These are phyloP conservation scores for Epichloe amarillans DNA, from an alignment of 2,329 filamentous ascomycete genomes.

Conservation along the genomic window DNA sequence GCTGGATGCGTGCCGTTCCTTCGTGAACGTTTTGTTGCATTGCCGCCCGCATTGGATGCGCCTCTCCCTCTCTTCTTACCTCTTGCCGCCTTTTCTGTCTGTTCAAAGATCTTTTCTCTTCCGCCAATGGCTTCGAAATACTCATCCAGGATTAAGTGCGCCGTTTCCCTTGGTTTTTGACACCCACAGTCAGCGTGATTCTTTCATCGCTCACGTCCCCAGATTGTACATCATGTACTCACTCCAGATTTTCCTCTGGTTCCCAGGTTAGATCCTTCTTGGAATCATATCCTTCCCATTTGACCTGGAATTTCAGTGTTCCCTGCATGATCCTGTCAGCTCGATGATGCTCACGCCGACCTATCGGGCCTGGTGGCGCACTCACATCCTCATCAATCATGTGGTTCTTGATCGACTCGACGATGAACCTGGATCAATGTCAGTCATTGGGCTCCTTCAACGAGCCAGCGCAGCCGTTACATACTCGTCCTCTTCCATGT, in stretches of 20 bases:
- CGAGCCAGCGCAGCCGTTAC: slow-evolving; percentile 7
- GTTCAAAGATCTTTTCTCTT: slow-evolving; percentile 37
- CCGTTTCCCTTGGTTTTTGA: slow-evolving; percentile 30
- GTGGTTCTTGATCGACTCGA: slow-evolving; percentile 61
- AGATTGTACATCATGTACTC: slow-evolving; percentile 1
- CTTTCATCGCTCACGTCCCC: neutral
- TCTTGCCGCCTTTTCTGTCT: slow-evolving; percentile 35
- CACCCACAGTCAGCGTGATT: neutral
- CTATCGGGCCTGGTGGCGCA: neutral
- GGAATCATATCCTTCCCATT: slow-evolving; percentile 68
- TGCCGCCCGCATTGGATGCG: slow-evolving; percentile 25
- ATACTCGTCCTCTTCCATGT: slow-evolving; percentile 31
- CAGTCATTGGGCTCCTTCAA: slow-evolving; percentile 13
- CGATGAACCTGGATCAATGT: slow-evolving; percentile 45
- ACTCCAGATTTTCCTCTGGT: slow-evolving; percentile 49
- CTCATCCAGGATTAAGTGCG: slow-evolving; percentile 45
- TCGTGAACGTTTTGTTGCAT: slow-evolving; percentile 30
- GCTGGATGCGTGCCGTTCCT: slow-evolving; percentile 36
- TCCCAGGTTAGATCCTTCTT: slow-evolving; percentile 67
- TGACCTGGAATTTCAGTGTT: slow-evolving; percentile 51
- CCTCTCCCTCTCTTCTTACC: slow-evolving; percentile 44
- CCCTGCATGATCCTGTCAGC: slow-evolving; percentile 23
- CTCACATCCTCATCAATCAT: slow-evolving; percentile 42
- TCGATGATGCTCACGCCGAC: neutral
- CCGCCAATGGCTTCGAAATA: slow-evolving; percentile 55